Evolutionary conservation across 768 basidiomycete genomes (phyloP), one percentile per base, ranked within the genome.

Genomic region (Pleurotus citrinopileatus): DNA sequence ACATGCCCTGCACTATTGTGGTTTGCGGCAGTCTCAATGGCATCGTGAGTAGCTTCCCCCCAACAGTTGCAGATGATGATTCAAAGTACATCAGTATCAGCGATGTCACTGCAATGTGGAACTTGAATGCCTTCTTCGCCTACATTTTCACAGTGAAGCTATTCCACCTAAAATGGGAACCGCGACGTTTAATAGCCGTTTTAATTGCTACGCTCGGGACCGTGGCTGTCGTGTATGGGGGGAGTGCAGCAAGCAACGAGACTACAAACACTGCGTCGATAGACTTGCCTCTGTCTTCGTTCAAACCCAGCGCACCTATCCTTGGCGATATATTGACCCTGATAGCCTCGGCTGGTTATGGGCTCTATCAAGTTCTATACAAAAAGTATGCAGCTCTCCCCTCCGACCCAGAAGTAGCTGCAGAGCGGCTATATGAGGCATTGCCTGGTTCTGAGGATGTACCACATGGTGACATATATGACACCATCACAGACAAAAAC

Each of bases 41-140:
- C 89, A 28, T 81, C 89, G 90, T 91, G 68, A 72, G 90, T 76
- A 19, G 5, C n/a, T 53, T 26, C 26, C 32, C 29, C 60, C 52
- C 50, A 53, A 48, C 40, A 42, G 36, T 57, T 34, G 23, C 13
- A 13, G 32, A 38, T 38, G 42, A 42, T 23, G 51, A 62, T 29
- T 59, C 53, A 60, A 22, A 36, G 23, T 55, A 45, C 20, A 54
- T 23, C 57, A 92, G 93, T 20, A 75, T 93, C 23, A 87, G 85
- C 59, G 91, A 94, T 68, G 83, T 94, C 23, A 95, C 92, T 29
- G 80, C 79, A 75, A 61, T 52, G 60, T 67, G 54, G 84, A 95
- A 96, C 64, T 86, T 89, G 6, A 91, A 89, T 61, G 87, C 91
- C 0, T 94, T 98, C 73, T 94, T 93, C 67, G 89, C 91, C 4